A percentile compares a stretch with the other conserved stretches of the same genome.
phyloP scores from a whole-genome alignment of 148 eudicot species.

The Vaccinium corymbosum region DNA sequence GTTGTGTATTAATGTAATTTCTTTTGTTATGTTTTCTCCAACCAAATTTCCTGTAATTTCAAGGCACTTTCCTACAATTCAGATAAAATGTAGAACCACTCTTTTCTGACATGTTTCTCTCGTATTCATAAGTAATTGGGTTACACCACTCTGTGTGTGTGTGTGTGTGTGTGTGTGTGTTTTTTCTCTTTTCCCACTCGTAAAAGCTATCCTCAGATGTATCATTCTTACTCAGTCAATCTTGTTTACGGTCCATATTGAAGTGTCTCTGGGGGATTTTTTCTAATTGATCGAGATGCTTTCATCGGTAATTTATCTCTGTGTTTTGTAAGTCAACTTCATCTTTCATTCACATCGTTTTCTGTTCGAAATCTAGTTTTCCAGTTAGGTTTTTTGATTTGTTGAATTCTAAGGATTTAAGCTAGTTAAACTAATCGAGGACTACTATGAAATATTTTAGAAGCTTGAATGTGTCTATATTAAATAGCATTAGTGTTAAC shows the following conservation, averaged over 20 bases:
- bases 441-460: background rate
- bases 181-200: no score
- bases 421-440: background rate
- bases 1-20: no score
- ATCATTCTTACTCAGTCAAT: background rate
- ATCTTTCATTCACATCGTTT: background rate
- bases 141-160: no score
- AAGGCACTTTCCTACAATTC: no score
- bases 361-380: background rate
- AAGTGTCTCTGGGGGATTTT: background rate
- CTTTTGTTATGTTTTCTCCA: no score
- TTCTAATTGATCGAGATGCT: background rate
- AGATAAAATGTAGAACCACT: no score
- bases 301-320: background rate
- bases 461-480: background rate
- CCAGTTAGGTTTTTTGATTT: background rate
- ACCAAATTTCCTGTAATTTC: no score
- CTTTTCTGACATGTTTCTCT: no score
- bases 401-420: background rate
- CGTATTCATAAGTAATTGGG: no score
- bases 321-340: background rate
- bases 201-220: no score
- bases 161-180: no score
- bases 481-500: background rate
- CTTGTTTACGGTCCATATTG: background rate